These are phyloP conservation scores for Pythium rishiriense DNA, from an alignment of 352 stramenopile species.

Conservation along the genomic window DNA sequence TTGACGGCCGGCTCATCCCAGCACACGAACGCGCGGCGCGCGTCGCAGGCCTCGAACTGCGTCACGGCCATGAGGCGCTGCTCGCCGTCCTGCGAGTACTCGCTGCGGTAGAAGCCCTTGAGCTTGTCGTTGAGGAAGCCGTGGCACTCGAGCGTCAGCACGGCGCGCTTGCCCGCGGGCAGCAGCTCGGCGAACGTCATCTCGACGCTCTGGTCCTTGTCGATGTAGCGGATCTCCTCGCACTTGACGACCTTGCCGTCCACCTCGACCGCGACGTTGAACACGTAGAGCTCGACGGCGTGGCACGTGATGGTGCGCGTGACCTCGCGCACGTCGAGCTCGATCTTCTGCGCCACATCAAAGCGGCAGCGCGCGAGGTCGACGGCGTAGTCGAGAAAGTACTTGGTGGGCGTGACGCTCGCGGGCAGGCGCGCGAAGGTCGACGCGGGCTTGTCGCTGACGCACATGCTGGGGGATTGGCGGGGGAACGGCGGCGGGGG, in stretches of 20 bases:
- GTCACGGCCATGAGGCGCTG: slow-evolving; percentile 93
- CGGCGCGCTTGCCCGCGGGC: slow-evolving; percentile 29
- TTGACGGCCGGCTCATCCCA: slow-evolving; percentile 98
- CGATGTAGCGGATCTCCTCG: slow-evolving; percentile 58
- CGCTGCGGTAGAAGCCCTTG: slow-evolving; percentile 95
- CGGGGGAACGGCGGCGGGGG: not conserved
- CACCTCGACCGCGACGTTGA: slow-evolving; percentile 62
- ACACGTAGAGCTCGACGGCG: slow-evolving; percentile 91
- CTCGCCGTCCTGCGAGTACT: slow-evolving; percentile 91
- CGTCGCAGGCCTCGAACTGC: slow-evolving; percentile 84
- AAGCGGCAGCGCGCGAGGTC: slow-evolving; percentile 77
- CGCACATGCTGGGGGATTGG: slow-evolving; percentile 22
- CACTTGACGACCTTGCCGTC: slow-evolving; percentile 40
- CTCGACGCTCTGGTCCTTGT: slow-evolving; percentile 55
- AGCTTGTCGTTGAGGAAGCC: slow-evolving; percentile 92
- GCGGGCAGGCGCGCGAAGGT: slow-evolving; percentile 72
- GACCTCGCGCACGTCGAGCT: slow-evolving; percentile 54
- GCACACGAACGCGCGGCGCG: slow-evolving; percentile 96
- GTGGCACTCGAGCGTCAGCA: slow-evolving; percentile 55
- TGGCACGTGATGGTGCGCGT: slow-evolving; percentile 91
- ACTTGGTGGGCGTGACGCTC: slow-evolving; percentile 60
- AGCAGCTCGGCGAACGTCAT: slow-evolving; percentile 52
- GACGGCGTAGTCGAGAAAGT: slow-evolving; percentile 79
- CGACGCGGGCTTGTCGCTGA: slow-evolving; percentile 9
- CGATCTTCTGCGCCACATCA: slow-evolving; percentile 62